Base-by-base conservation (phyloP, 2,329 filamentous ascomycete species). In the Fusarium sp. region DNA sequence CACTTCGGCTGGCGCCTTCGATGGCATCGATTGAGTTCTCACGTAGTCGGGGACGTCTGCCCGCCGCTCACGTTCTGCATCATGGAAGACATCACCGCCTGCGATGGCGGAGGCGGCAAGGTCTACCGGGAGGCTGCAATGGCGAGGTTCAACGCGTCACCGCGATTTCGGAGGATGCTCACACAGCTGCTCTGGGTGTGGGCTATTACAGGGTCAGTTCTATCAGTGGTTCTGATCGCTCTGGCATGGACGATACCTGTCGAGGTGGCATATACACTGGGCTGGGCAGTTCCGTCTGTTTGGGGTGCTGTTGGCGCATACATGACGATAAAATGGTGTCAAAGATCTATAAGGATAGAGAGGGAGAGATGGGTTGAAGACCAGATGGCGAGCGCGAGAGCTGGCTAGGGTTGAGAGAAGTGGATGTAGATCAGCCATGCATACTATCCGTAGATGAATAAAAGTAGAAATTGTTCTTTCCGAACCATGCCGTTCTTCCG, bases 1-100 rank as follows among this genome's bases (percentile, higher is more conserved):
- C 66, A 69, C 4, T 30, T 69, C 7, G 61, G 56, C 6, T 69
- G 66, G 66, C 57, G 43, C 12, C 48, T 69, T 12, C 7, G 28
- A 1, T 39, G 40, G 8, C 66, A 69, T 15, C 66, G 66, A 9
- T 7, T 69, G 4, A 69, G 66, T 23, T 69, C 66, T 0, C 66
- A 66, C 1, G 46, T 66, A 2, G 12, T 69, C 1, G 66, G 66
- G 1, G 55, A 69, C 2, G 37, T 27, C 3, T 69, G 61, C 2
- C 66, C 66, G 0, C 66, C 66, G 0, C 34, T 69, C 11, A 69
- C 66, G 1, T 69, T 69, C 6, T 50, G 39, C 0, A 69, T 69
- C 9, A 69, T 69, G 66, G 66, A 69, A 13, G 66, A 69, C 5
- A 69, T 69, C 1, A 69, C 66, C 1, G 65, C 55, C 2, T 69